A percentile compares a stretch with the other conserved stretches of the same genome.
These are phyloP conservation scores for Leccinum proliferum DNA, from an alignment of 1,284 basidiomycete genomes.

Conservation along the genomic window DNA sequence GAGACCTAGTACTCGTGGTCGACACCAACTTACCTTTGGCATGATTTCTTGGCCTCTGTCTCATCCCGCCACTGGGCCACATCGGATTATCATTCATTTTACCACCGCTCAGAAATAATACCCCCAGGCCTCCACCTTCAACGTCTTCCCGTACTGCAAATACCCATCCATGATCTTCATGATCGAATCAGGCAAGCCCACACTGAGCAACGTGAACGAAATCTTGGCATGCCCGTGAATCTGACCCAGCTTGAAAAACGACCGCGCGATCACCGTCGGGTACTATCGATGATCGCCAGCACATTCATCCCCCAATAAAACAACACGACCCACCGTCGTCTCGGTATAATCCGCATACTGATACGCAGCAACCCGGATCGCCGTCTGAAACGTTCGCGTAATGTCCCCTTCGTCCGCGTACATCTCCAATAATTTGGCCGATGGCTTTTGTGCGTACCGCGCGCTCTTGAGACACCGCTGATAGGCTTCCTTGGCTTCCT, in stretches of 20 bases:
- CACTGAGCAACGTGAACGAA: conserved; percentile 88
- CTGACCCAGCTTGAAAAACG: conserved; percentile 90
- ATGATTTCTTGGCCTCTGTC: too few relatives aligned
- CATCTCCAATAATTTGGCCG: conserved; percentile 89
- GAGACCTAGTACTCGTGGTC: too few relatives aligned
- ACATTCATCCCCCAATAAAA: too few relatives aligned
- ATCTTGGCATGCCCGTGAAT: conserved; percentile 96
- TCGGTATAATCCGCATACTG: conserved; percentile 83
- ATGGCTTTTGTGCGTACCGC: conserved; percentile 87
- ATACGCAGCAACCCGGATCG: conserved; percentile 90
- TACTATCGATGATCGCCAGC: conserved; percentile 45
- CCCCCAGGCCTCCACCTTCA: conserved; percentile 66
- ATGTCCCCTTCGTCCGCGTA: conserved; percentile 95
- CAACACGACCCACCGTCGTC: conserved; percentile 57
- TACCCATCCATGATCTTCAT: conserved; percentile 85
- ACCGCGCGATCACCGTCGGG: conserved; percentile 85
- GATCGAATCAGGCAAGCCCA: conserved; percentile 84
- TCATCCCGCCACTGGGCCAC: conserved; percentile 4
- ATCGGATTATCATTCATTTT: background rate
- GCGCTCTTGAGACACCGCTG: conserved; percentile 88
- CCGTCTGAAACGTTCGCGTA: conserved; percentile 85
- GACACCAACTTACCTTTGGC: too few relatives aligned
- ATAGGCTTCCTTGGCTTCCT: conserved; percentile 97
- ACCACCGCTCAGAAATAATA: conserved; percentile 47
- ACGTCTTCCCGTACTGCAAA: conserved; percentile 72